These are phyloP conservation scores for Papiliotrema nemorosa DNA, from an alignment of 1,284 basidiomycete species.

Conservation along the genomic window DNA sequence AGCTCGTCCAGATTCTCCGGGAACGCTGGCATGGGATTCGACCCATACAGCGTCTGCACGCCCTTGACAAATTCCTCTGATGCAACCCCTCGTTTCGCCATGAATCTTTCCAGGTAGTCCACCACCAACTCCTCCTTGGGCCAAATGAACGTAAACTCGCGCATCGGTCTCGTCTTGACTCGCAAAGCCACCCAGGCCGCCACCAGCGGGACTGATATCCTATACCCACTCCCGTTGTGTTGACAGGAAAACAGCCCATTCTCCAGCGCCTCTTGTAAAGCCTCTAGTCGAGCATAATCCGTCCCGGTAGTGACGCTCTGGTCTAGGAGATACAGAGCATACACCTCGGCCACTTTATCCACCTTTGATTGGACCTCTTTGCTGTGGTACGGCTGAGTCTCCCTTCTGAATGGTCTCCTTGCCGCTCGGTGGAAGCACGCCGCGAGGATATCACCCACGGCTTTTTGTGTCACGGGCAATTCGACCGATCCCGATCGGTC, in stretches of 20 bases:
- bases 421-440: conserved; percentile 2
- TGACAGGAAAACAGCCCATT: not conserved
- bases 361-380: not conserved
- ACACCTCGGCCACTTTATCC: conserved; percentile 1
- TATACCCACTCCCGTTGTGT: not conserved
- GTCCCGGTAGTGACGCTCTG: not conserved
- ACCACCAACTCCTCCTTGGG: conserved; percentile 1
- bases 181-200: conserved; percentile 14
- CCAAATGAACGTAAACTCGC: not conserved
- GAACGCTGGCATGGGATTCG: not conserved
- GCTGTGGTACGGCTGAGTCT: not conserved
- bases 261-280: not conserved
- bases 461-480: not conserved
- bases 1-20: conserved; percentile 4
- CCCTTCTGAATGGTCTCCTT: not conserved
- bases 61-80: not conserved
- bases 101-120: not conserved
- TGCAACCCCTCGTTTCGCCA: not conserved
- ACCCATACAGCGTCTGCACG: not conserved
- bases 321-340: conserved; percentile 1
- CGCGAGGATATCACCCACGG: not conserved
- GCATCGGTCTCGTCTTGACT: not conserved
- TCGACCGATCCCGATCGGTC: not conserved
- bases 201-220: conserved; percentile 5
- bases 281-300: not conserved